Evolutionary conservation across 257 asterid genomes (phyloP).

Genomic region (Plantago elongata): DNA sequence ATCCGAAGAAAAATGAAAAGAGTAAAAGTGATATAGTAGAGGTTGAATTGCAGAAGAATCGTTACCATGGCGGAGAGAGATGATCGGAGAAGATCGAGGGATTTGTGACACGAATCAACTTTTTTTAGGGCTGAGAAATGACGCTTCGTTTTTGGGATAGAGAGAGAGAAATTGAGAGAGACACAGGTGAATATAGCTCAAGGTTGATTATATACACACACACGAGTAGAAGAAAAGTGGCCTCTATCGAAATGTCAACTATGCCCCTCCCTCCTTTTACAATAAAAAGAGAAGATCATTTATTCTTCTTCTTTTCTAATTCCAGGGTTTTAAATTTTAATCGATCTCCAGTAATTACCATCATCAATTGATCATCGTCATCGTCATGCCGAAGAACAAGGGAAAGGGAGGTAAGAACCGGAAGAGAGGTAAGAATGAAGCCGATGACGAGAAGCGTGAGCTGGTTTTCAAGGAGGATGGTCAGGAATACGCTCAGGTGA

Average conservation of each 20-base stretch:
- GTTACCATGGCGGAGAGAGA: conserved; percentile 32
- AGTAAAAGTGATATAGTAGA: neutral
- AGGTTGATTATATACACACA: neutral
- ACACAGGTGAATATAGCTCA: neutral
- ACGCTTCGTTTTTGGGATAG: neutral
- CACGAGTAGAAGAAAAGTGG: too few relatives aligned
- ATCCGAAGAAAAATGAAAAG: neutral
- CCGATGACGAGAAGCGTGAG: conserved; percentile 93
- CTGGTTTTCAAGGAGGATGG: conserved; percentile 91
- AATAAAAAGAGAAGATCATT: too few relatives aligned
- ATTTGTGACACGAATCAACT: conserved; percentile 6
- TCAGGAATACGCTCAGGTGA: conserved; percentile 86
- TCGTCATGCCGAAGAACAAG: conserved; percentile 89
- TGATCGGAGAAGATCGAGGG: conserved; percentile 37
- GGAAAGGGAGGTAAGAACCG: conserved; percentile 98
- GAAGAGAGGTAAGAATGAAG: conserved; percentile 95
- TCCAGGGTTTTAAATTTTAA: too few relatives aligned
- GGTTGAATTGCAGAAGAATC: conserved; percentile 1
- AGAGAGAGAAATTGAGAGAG: conserved; percentile 2
- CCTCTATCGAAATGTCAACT: conserved; percentile 13
- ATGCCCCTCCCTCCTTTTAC: conserved; percentile 22
- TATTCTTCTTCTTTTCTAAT: too few relatives aligned
- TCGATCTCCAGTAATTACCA: too few relatives aligned
- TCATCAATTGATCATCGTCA: too few relatives aligned
- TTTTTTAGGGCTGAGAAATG: conserved; percentile 26